These are phyloP conservation scores for Sphagnum tenellum DNA, from an alignment of 225 moss, liverwort and hornwort species.

Conservation along the genomic window DNA sequence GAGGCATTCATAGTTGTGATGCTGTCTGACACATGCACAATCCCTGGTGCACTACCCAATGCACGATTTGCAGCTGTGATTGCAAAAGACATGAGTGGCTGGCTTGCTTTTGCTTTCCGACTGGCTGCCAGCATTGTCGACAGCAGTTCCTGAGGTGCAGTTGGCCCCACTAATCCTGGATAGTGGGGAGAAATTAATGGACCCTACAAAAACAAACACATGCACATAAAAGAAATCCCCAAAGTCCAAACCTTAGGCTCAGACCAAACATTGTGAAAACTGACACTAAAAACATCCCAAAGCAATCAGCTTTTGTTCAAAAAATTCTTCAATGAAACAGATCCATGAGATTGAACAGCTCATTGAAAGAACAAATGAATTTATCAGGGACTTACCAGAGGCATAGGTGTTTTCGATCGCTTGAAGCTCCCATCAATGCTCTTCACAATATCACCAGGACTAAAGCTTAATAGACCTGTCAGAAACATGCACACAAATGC, in stretches of 20 bases:
- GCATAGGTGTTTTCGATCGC: slow-evolving; percentile 18
- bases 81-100: slow-evolving; percentile 50
- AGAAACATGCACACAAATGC: no score
- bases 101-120: slow-evolving; percentile 38
- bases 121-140: slow-evolving; percentile 63
- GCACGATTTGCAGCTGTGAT: slow-evolving; percentile 88
- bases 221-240: no score
- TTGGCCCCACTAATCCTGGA: slow-evolving; percentile 16
- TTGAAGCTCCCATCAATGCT: slow-evolving; percentile 13
- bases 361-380: no score
- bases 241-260: no score
- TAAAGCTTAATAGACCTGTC: slow-evolving; percentile 17
- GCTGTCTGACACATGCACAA: slow-evolving; percentile 35
- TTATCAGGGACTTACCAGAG: slow-evolving; percentile 14
- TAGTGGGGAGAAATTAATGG: slow-evolving; percentile 15
- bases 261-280: not conserved
- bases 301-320: not conserved
- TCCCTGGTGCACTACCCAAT: slow-evolving; percentile 70
- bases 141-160: slow-evolving; percentile 39
- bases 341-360: no score
- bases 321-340: no score
- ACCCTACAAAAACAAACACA: slow-evolving; percentile 21
- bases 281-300: not conserved
- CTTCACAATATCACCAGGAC: slow-evolving; percentile 14
- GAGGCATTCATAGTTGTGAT: slow-evolving; percentile 27